Evolutionary conservation across 257 asterid species (phyloP), one percentile per base, ranked within the genome.

Genomic region (Capsicum pubescens): DNA sequence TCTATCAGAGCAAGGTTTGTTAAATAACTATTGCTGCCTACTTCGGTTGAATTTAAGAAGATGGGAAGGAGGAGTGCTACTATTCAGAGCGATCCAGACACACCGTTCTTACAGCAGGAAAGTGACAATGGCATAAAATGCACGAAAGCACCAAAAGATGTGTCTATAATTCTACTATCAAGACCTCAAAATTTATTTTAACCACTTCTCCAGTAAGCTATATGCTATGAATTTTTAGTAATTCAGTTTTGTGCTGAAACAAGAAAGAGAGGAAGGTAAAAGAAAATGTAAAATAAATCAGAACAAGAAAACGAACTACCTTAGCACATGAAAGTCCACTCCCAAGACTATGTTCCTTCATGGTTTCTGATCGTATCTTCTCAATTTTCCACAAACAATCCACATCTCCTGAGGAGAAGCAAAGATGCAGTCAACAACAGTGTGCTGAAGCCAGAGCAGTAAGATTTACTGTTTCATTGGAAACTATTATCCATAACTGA

Each of bases 311-410:
- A 35, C 0, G 14, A 44, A 89, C 81, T 89, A 96, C 99, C 99
- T 94, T 96, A 44, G 98, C 97, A 91, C 98, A 96, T 2, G 98
- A 93, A 91, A 96, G 89, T 66, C 95, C 98, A 90, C 95, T 96
- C 60, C 89, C 88, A 83, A 94, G 91, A 56, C 92, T 90, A 83
- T 94, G 97, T 80, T 90, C 87, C 82, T 95, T 96, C 93, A 88
- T 88, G 63, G 92, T 85, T 81, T 91, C 92, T 84, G 97, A 93
- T 89, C 99, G 92, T 89, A 90, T 84, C 54, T 90, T 90, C 90
- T 96, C 97, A 84, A 93, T 89, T 91, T 92, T 90, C 99, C 99
- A 94, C 50, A 96, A 87, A 57, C 95, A 87, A 84, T 91, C 93
- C 64, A 90, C 89, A 84, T 96, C 99, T 59, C 97, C 99, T 96